Evolutionary conservation across 495 filamentous ascomycete genomes (phyloP).

Genomic region (Annulohypoxylon maeteangense): DNA sequence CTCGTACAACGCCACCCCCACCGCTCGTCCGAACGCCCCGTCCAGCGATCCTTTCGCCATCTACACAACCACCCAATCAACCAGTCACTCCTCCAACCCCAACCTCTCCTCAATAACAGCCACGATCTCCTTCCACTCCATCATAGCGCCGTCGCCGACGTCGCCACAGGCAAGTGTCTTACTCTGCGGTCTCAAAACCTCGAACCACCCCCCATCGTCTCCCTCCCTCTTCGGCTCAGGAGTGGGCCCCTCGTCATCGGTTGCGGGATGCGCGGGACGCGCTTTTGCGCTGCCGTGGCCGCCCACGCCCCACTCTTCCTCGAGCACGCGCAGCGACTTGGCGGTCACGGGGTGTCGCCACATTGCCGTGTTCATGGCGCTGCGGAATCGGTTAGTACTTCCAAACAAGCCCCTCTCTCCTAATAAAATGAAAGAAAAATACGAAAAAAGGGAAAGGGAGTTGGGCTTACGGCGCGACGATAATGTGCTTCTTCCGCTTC

Average conservation of each 20-base stretch:
- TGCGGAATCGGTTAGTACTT: not conserved
- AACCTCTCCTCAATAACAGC: conserved; percentile 64
- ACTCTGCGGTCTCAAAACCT: conserved; percentile 70
- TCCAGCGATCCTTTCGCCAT: not conserved
- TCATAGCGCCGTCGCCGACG: conserved; percentile 79
- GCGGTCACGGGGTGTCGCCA: conserved; percentile 84
- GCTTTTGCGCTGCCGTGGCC: conserved; percentile 46
- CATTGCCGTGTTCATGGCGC: conserved; percentile 93
- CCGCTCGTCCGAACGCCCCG: not conserved
- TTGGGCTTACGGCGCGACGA: conserved; percentile 63
- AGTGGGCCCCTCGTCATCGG: conserved; percentile 56
- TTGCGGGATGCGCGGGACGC: conserved; percentile 54
- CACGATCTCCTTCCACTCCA: conserved; percentile 78
- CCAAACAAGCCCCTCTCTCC: too few species aligned
- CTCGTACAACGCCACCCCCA: not conserved
- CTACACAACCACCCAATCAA: not conserved
- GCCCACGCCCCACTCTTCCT: conserved; percentile 75
- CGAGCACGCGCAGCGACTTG: conserved; percentile 72
- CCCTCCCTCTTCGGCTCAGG: conserved; percentile 50
- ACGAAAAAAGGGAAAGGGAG: not conserved
- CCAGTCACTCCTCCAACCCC: conserved; percentile 40
- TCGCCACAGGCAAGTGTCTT: conserved; percentile 88
- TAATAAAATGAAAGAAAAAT: not conserved
- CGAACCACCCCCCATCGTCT: conserved; percentile 73
- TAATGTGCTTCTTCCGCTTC: conserved; percentile 61